Conservation (phyloP, 1,284 basidiomycete species). For the Boletus albobrunnescens region DNA sequence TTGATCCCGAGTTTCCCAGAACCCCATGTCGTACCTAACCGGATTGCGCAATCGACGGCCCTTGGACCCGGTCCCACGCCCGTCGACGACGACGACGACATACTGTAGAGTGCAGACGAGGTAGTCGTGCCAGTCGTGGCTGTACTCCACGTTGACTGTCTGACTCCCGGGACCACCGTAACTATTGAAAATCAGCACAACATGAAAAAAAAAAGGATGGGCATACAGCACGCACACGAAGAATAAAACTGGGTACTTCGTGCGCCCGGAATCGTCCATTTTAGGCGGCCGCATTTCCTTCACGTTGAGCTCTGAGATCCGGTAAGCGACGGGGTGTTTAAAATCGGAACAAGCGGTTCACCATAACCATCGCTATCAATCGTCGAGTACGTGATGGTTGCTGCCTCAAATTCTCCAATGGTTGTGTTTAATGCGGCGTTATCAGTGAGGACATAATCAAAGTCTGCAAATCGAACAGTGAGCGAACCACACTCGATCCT, state of each 20-base stretch:
- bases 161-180: constrained; percentile 92
- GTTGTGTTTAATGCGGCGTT: constrained; percentile 75
- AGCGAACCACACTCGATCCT: constrained; percentile 4
- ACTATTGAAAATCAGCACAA: constrained; percentile 36
- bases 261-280: constrained; percentile 89
- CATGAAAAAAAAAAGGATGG: background rate
- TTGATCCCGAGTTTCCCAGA: constrained; percentile 85
- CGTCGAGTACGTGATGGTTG: constrained; percentile 66
- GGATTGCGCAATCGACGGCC: constrained; percentile 80
- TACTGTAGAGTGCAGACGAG: constrained; percentile 81
- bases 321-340: constrained; percentile 16
- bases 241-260: constrained; percentile 91
- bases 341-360: constrained; percentile 35
- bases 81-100: constrained; percentile 85
- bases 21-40: constrained; percentile 82
- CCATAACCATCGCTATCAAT: constrained; percentile 79
- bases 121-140: constrained; percentile 83
- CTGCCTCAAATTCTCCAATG: constrained; percentile 65
- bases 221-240: constrained; percentile 49
- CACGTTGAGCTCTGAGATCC: constrained; percentile 70
- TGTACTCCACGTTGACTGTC: constrained; percentile 62
- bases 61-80: constrained; percentile 90
- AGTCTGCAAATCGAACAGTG: constrained; percentile 38
- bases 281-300: constrained; percentile 86
- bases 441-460: constrained; percentile 63